These are phyloP conservation scores for Pichia deserticola DNA, from an alignment of 805 yeast genomes.

Conservation along the genomic window DNA sequence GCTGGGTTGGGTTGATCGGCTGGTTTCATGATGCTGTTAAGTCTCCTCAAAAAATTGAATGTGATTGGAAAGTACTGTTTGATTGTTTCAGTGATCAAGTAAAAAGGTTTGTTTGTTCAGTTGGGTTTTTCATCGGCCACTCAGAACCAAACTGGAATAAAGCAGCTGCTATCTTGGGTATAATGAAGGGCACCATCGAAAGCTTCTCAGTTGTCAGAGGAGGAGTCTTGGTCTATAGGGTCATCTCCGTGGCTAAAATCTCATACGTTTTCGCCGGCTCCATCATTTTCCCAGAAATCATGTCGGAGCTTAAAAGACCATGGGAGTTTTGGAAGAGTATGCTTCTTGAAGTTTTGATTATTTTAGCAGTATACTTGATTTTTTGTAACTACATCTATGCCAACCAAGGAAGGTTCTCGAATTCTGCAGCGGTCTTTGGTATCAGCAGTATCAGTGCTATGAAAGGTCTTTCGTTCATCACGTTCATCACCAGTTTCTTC, in stretches of 20 bases:
- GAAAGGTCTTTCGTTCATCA: slow-evolving; percentile 32
- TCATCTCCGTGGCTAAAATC: slow-evolving; percentile 37
- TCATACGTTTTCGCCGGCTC: slow-evolving; percentile 47
- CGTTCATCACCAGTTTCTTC: slow-evolving; percentile 32
- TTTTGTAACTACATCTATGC: slow-evolving; percentile 38
- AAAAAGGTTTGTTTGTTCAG: slow-evolving; percentile 15
- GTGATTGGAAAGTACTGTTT: slow-evolving; percentile 25
- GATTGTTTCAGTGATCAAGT: slow-evolving; percentile 13
- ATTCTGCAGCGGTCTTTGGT: slow-evolving; percentile 39
- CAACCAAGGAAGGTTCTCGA: slow-evolving; percentile 38
- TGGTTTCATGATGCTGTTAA: slow-evolving; percentile 32
- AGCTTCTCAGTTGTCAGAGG: slow-evolving; percentile 11
- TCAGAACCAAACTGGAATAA: slow-evolving; percentile 17
- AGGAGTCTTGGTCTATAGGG: slow-evolving; percentile 20
- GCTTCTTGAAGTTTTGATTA: slow-evolving; percentile 35
- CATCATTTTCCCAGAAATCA: slow-evolving; percentile 39
- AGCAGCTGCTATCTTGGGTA: slow-evolving; percentile 13
- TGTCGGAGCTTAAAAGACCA: slow-evolving; percentile 42
- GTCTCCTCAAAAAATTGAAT: slow-evolving; percentile 34
- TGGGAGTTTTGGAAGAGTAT: slow-evolving; percentile 43
- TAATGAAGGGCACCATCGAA: slow-evolving; percentile 16
- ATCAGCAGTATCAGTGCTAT: slow-evolving; percentile 22
- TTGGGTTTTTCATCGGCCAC: slow-evolving; percentile 9
- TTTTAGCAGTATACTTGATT: slow-evolving; percentile 32
- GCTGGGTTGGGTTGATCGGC: slow-evolving; percentile 35